These are phyloP conservation scores for Curvularia sp. DNA, from an alignment of 2,329 filamentous ascomycete genomes.

Conservation along the genomic window DNA sequence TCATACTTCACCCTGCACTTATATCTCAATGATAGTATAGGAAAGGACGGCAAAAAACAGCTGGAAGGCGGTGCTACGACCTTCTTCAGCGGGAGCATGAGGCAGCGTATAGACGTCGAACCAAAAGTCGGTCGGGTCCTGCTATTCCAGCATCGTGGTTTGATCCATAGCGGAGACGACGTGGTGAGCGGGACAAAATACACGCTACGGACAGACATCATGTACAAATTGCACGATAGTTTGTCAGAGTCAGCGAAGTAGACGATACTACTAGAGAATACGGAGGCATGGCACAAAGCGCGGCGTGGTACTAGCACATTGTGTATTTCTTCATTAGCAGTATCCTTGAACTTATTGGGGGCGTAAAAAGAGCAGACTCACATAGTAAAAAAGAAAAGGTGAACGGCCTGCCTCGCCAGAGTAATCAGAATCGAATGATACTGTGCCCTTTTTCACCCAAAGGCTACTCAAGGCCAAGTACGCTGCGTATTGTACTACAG, in stretches of 20 bases:
- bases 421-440: constrained; percentile 94
- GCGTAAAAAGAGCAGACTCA: constrained; percentile 51
- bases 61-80: constrained; percentile 64
- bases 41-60: constrained; percentile 38
- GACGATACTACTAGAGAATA: not conserved
- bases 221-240: constrained; percentile 55
- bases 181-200: constrained; percentile 62
- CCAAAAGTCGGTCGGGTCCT: constrained; percentile 62
- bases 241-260: constrained; percentile 2
- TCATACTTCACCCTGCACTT: constrained; percentile 65
- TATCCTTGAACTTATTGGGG: constrained; percentile 43
- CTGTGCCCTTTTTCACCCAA: constrained; percentile 53
- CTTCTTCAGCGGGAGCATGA: constrained; percentile 53
- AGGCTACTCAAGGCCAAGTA: constrained; percentile 59
- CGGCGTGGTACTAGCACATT: not conserved
- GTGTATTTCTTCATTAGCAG: constrained; percentile 47
- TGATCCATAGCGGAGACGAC: constrained; percentile 64
- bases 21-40: constrained; percentile 59
- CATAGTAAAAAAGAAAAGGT: constrained; percentile 59
- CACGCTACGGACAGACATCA: constrained; percentile 64
- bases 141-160: constrained; percentile 62
- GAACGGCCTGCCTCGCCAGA: constrained; percentile 81
- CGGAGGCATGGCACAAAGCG: not conserved
- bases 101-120: constrained; percentile 53
- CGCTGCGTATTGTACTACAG: constrained; percentile 97